phyloP scores from a whole-genome alignment of 345 rosid species.

The thale cress (Arabidopsis thaliana) region DNA sequence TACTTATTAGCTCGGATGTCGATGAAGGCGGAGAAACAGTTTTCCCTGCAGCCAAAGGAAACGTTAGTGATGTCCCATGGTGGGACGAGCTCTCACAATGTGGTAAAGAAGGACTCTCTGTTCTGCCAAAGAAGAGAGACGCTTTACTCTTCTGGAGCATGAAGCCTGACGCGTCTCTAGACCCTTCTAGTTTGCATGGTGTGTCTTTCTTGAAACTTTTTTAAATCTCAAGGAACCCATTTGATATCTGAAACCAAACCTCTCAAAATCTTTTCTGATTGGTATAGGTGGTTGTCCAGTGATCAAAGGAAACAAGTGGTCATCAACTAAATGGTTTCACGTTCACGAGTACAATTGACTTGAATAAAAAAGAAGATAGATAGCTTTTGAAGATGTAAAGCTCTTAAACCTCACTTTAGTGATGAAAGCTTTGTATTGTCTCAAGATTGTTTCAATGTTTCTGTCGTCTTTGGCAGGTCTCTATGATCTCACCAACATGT shows the following conservation, averaged over 20 bases:
- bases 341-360: slow-evolving; percentile 60
- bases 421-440: not conserved
- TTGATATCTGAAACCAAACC: not conserved
- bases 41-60: slow-evolving; percentile 86
- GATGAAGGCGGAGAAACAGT: slow-evolving; percentile 98
- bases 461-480: not conserved
- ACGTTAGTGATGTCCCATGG: slow-evolving; percentile 80
- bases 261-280: not conserved
- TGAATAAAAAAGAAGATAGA: slow-evolving; percentile 24
- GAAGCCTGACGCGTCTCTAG: slow-evolving; percentile 76
- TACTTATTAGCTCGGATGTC: slow-evolving; percentile 66
- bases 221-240: too few species aligned
- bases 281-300: slow-evolving; percentile 86
- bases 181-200: slow-evolving; percentile 86
- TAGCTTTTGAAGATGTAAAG: slow-evolving; percentile 27
- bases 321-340: slow-evolving; percentile 93
- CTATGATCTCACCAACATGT: slow-evolving; percentile 3
- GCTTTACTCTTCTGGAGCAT: slow-evolving; percentile 94
- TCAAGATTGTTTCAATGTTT: slow-evolving; percentile 11
- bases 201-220: not conserved
- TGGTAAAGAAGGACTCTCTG: slow-evolving; percentile 75
- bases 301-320: slow-evolving; percentile 92
- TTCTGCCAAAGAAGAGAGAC: slow-evolving; percentile 86
- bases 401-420: not conserved
- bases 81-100: slow-evolving; percentile 86